Conservation (phyloP, 2,329 filamentous ascomycete genomes). For the Sporothrix sp. region DNA sequence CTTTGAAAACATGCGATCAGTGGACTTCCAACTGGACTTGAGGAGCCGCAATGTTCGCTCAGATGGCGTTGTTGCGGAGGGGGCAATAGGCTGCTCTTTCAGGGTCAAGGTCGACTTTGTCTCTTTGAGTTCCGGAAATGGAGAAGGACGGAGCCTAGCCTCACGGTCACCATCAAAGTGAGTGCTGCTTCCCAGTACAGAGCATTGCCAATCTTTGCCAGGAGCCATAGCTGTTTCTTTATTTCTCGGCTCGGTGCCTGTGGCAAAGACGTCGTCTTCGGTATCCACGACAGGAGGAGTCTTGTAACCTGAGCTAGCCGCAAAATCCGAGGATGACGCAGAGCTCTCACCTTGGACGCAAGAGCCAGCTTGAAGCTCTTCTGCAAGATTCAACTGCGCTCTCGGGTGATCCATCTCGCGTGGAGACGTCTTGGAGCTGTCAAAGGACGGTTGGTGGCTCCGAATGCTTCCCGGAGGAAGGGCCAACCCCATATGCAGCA, state of each 20-base stretch:
- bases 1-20: conserved; percentile 15
- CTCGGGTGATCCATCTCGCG: not conserved
- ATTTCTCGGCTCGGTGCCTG: not conserved
- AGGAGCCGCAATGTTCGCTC: conserved; percentile 7
- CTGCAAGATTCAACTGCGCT: not conserved
- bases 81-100: not conserved
- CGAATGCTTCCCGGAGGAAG: not conserved
- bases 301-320: no score
- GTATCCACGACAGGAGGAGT: not conserved
- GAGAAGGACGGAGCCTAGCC: not conserved
- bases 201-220: not conserved
- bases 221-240: not conserved
- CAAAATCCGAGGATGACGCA: not conserved
- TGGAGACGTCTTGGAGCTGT: not conserved
- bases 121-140: conserved; percentile 4
- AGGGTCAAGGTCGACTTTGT: conserved; percentile 4
- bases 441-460: not conserved
- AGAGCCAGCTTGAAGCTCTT: not conserved
- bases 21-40: conserved; percentile 16
- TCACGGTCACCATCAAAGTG: not conserved
- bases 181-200: not conserved
- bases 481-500: conserved; percentile 9
- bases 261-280: conserved; percentile 10
- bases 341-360: not conserved
- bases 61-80: not conserved